Evolutionary conservation across 257 asterid species (phyloP).

Genomic region (Solanum piurae): DNA sequence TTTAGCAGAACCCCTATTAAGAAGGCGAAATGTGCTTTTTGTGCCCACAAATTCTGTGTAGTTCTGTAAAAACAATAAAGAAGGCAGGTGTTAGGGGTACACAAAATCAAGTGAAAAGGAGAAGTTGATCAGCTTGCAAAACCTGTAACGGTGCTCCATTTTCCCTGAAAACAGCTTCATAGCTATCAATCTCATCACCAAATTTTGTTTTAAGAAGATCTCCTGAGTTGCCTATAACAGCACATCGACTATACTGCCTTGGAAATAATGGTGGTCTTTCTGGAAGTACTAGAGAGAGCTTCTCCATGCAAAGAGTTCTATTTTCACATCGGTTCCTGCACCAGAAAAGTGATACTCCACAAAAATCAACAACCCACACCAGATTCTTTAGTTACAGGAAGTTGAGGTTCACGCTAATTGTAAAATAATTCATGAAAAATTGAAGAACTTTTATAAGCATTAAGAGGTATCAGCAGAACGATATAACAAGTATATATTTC

Average conservation of each 20-base stretch:
- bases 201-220: conserved; percentile 86
- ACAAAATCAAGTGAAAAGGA: conserved; percentile 7
- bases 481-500: neutral
- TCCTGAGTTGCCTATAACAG: conserved; percentile 98
- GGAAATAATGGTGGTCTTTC: conserved; percentile 75
- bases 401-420: neutral
- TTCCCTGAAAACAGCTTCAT: conserved; percentile 81
- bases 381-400: neutral
- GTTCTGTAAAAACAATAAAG: conserved; percentile 42
- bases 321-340: conserved; percentile 73
- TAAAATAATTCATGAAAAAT: neutral
- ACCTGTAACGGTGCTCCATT: conserved; percentile 99
- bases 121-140: neutral
- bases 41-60: conserved; percentile 78
- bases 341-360: conserved; percentile 3
- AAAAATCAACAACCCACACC: neutral
- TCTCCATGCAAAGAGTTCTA: conserved; percentile 81
- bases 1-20: conserved; percentile 97
- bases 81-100: conserved; percentile 4
- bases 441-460: neutral
- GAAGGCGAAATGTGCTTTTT: conserved; percentile 93
- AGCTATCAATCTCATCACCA: conserved; percentile 80
- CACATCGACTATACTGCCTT: conserved; percentile 72
- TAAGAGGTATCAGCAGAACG: neutral
- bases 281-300: conserved; percentile 86